Conservation (phyloP, 2,329 filamentous ascomycete genomes). For the Fusarium chlamydosporum region DNA sequence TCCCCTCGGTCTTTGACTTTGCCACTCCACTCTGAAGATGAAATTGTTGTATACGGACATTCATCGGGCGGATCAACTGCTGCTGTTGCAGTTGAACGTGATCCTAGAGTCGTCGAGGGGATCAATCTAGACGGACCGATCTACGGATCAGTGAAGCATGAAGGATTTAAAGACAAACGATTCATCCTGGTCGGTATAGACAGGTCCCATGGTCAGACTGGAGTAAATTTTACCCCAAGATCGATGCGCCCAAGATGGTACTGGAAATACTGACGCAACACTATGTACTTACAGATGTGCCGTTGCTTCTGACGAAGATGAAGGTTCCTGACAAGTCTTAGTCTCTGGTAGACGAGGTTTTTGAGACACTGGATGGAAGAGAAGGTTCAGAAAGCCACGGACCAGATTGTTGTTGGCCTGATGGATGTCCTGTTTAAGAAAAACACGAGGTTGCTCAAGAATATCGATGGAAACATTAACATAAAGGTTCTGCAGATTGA, state of each 20-base stretch:
- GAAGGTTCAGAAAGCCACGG: conserved; percentile 4
- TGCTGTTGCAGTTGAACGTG: conserved; percentile 51
- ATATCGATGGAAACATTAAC: fast-evolving
- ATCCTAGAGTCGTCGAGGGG: conserved; percentile 54
- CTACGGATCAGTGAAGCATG: conserved; percentile 42
- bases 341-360: not conserved
- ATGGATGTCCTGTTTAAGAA: not conserved
- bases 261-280: conserved; percentile 3
- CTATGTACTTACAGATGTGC: conserved; percentile 27
- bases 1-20: not conserved
- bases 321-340: not conserved
- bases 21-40: not conserved
- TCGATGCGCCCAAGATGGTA: conserved; percentile 28
- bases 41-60: conserved; percentile 25
- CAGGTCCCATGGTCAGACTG: not conserved
- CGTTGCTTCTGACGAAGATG: conserved; percentile 1
- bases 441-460: fast-evolving
- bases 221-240: conserved; percentile 21
- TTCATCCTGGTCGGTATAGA: conserved; percentile 17
- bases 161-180: conserved; percentile 44
- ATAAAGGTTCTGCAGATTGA: not conserved
- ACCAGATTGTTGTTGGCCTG: not conserved
- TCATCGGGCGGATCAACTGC: conserved; percentile 39
- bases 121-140: conserved; percentile 33
- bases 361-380: conserved; percentile 20